Percentiles rank a stretch among this genome's conserved stretches.
These are phyloP conservation scores for Sutorius australiensis DNA, from an alignment of 768 basidiomycete genomes.

Conservation along the genomic window DNA sequence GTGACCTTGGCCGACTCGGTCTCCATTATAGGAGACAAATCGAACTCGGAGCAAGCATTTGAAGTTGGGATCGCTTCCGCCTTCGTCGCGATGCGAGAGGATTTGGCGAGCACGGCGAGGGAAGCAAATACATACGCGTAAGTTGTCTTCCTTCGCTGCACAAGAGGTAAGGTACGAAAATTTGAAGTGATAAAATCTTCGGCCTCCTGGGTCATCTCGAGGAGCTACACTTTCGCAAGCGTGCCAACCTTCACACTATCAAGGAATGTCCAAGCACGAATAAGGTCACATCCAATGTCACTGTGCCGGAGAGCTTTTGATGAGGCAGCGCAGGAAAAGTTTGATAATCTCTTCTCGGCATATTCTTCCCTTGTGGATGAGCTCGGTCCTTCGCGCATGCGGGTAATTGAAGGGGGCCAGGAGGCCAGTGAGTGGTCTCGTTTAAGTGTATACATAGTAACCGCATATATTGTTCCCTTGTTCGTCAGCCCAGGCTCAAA, in stretches of 20 bases:
- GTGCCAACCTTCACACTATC: conserved; percentile 2
- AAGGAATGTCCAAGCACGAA: conserved; percentile 6
- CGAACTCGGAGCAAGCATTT: conserved; percentile 19
- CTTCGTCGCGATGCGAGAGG: conserved; percentile 16
- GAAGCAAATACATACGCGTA: conserved; percentile 31
- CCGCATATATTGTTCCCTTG: conserved; percentile 2
- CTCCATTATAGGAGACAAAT: conserved; percentile 3
- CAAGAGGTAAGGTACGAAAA: not conserved
- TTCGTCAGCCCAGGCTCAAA: conserved; percentile 31
- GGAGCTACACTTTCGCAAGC: conserved; percentile 17
- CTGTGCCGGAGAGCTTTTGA: conserved; percentile 4
- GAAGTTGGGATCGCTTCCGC: conserved; percentile 16
- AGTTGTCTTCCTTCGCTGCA: conserved; percentile 4
- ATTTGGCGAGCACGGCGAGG: conserved; percentile 6
- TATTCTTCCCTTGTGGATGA: conserved; percentile 30
- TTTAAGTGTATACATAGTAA: not conserved
- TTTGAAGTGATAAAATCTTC: conserved; percentile 20
- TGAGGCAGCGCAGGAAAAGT: conserved; percentile 16
- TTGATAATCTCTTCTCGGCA: conserved; percentile 20
- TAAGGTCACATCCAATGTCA: conserved; percentile 13
- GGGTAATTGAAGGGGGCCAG: conserved; percentile 31
- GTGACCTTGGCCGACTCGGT: not conserved
- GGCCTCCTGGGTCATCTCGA: conserved; percentile 21
- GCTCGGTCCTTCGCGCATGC: conserved; percentile 30
- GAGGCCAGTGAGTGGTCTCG: conserved; percentile 29